Percentiles rank a stretch among this genome's conserved stretches.
Conservation (phyloP, 495 filamentous ascomycete species). For the Hypoxylon intermedium region DNA sequence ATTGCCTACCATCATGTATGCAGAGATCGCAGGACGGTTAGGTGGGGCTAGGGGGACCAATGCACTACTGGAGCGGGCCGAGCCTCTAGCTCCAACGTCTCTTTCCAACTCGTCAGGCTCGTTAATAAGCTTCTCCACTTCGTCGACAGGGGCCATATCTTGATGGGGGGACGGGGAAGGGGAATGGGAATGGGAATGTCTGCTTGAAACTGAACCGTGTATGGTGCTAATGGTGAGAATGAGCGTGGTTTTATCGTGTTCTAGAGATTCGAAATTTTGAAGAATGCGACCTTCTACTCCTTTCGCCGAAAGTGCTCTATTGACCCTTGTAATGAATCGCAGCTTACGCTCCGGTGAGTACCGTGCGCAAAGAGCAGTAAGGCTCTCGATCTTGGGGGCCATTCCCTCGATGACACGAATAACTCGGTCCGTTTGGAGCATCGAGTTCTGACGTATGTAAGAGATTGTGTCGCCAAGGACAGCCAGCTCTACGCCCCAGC, state of each 20-base stretch:
- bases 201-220: background rate
- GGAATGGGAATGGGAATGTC: background rate
- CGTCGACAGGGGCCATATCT: too few relatives aligned
- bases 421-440: constrained; percentile 6
- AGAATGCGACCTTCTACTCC: background rate
- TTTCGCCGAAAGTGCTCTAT: background rate
- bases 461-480: background rate
- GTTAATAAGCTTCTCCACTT: too few relatives aligned
- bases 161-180: too few relatives aligned
- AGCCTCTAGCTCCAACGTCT: too few relatives aligned
- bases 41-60: too few relatives aligned
- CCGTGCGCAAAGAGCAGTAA: background rate
- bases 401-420: background rate
- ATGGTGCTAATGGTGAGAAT: constrained; percentile 10
- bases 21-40: too few relatives aligned
- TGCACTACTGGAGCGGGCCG: too few relatives aligned
- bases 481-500: background rate
- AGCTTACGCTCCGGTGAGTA: background rate
- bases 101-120: too few relatives aligned
- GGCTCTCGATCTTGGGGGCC: background rate
- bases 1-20: too few relatives aligned
- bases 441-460: background rate
- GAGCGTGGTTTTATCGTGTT: constrained; percentile 14
- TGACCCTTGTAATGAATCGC: background rate
- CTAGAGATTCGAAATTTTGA: constrained; percentile 7